Evolutionary conservation across 371 early-diverging fungal species (phyloP), one percentile per base, ranked within the genome.

Genomic region (Mortierella sp.): DNA sequence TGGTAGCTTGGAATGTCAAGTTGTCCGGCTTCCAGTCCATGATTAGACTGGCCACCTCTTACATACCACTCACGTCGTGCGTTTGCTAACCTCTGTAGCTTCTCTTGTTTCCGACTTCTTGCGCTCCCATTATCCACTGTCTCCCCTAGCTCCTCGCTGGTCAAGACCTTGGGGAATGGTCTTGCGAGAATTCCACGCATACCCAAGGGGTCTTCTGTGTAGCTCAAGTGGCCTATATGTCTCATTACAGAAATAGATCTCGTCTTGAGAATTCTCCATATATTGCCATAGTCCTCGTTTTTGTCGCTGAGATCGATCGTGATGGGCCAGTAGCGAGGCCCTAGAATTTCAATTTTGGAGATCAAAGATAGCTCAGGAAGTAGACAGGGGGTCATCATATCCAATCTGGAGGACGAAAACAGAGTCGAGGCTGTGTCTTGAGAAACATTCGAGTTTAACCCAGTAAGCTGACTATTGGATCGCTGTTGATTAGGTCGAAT

Each of bases 321-420:
- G 16, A 91, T 72, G 7, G 90, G 87, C 88, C 88, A 91, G 70
- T 93, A 94, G 7, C 92, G 83, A 4, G 90, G 84, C 28, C 86
- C 85, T 21, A 86, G 78, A 11, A 92, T 68, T 48, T 80, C 74
- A 57, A 94, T 89, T 10, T 78, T 84, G 64, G 87, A 83, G 57
- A 94, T 87, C 7, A 83, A 68, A 1, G 80, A 72, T 40, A 91
- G 86, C 21, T 89, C 86, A 11, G 94, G 94, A 0, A 94, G 76
- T 1, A 93, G 84, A n/a, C 87, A 86, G 0, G 94, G 94, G 1
- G 94, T 90, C 45, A 85, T 84, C 69, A 88, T 76, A 2, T 85
- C 76, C 0, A 86, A 43, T 24, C 60, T 60, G 11, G 71, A 72
- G 9, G 61, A 59, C 28, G 62, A 67, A 15, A 33, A 60, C 1